Conservation (phyloP, 768 basidiomycete species). For the Gymnopilus dilepis region DNA sequence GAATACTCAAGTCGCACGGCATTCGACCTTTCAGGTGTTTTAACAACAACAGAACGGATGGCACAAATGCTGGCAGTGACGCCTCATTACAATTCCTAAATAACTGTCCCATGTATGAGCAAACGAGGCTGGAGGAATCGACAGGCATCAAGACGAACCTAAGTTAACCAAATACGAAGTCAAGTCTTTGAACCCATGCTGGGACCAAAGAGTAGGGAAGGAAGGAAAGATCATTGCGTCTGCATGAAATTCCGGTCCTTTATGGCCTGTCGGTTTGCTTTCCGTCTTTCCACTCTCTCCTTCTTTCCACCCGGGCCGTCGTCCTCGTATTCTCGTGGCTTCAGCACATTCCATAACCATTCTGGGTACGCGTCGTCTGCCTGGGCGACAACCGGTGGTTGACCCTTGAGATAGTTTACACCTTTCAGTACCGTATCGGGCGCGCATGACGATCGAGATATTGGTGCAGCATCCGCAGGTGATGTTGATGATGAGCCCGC, state of each 20-base stretch:
- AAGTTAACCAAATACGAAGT: neutral
- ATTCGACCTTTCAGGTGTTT: no score
- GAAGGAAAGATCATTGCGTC: slow-evolving; percentile 58
- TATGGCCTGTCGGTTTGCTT: slow-evolving; percentile 69
- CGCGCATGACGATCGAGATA: slow-evolving; percentile 64
- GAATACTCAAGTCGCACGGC: no score
- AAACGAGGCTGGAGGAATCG: no score
- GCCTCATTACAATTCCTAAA: no score
- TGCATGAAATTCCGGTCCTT: slow-evolving; percentile 88
- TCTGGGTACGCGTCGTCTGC: slow-evolving; percentile 86
- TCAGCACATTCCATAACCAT: slow-evolving; percentile 86
- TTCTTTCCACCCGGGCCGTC: slow-evolving; percentile 78
- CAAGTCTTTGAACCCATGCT: neutral
- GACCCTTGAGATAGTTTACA: slow-evolving; percentile 81
- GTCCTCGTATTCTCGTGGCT: slow-evolving; percentile 63
- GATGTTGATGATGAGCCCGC: neutral
- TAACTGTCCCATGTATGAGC: no score
- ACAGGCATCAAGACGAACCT: neutral
- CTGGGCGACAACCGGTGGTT: slow-evolving; percentile 74
- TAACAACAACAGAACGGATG: no score
- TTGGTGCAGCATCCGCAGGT: neutral
- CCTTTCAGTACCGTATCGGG: slow-evolving; percentile 81
- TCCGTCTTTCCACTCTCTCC: slow-evolving; percentile 60
- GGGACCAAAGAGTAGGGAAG: neutral
- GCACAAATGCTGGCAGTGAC: no score